Evolutionary conservation across 208 protist genomes (phyloP).

Genomic region (Leishmania arabica): DNA sequence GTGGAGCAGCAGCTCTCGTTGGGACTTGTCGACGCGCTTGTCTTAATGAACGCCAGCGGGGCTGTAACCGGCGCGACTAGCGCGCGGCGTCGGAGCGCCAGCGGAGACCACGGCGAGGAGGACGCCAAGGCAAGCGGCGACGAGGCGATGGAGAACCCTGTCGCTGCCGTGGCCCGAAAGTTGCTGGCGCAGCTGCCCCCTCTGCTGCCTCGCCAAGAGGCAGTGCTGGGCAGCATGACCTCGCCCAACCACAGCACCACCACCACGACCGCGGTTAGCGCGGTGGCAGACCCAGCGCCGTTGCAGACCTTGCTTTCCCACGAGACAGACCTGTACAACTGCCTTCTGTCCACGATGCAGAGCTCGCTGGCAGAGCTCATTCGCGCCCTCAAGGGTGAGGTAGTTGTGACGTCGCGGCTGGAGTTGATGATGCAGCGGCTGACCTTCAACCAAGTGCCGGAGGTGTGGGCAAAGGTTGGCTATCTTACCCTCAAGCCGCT

Average conservation of each 20-base stretch:
- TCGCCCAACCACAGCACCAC: neutral
- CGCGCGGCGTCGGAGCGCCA: slow-evolving; percentile 1
- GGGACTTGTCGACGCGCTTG: slow-evolving; percentile 46
- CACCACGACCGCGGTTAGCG: neutral
- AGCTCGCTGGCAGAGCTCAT: slow-evolving; percentile 65
- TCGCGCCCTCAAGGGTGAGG: slow-evolving; percentile 86
- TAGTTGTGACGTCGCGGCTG: slow-evolving; percentile 80
- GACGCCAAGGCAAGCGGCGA: slow-evolving; percentile 18
- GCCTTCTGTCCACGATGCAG: slow-evolving; percentile 56
- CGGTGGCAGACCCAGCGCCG: slow-evolving; percentile 59
- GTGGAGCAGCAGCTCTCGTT: slow-evolving; percentile 66
- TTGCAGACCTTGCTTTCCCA: slow-evolving; percentile 85
- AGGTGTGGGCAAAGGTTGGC: slow-evolving; percentile 79
- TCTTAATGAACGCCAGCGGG: slow-evolving; percentile 53
- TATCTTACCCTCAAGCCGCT: slow-evolving; percentile 96
- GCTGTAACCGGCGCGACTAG: slow-evolving; percentile 2
- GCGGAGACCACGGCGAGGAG: slow-evolving; percentile 40
- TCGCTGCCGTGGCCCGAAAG: slow-evolving; percentile 54
- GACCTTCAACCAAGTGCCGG: slow-evolving; percentile 91
- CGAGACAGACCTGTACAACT: slow-evolving; percentile 91
- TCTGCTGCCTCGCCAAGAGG: slow-evolving; percentile 52
- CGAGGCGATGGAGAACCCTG: slow-evolving; percentile 30
- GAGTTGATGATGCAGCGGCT: slow-evolving; percentile 82
- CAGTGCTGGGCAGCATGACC: slow-evolving; percentile 34
- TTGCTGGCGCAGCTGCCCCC: slow-evolving; percentile 61